Percentiles rank a stretch among this genome's conserved stretches.
Evolutionary conservation across 805 yeast species (phyloP).

Genomic region (Saccharomyces eubayanus): DNA sequence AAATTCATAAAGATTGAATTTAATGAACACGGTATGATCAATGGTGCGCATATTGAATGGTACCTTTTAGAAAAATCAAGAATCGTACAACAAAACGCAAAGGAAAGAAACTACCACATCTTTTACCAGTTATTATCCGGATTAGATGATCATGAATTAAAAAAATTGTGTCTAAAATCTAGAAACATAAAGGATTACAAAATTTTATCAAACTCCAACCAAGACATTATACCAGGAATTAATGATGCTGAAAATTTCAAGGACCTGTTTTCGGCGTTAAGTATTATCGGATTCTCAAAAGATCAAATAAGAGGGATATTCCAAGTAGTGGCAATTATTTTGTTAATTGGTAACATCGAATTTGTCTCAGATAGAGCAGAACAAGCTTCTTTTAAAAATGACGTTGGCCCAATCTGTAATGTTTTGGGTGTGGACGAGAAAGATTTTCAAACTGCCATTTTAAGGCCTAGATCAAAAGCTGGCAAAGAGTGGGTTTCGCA

Average conservation of each 20-base stretch:
- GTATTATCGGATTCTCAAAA: constrained; percentile 59
- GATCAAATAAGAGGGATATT: constrained; percentile 52
- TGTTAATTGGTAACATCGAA: constrained; percentile 80
- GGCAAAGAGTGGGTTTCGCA: constrained; percentile 82
- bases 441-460: constrained; percentile 49
- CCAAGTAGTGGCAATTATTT: constrained; percentile 60
- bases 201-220: constrained; percentile 51
- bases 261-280: constrained; percentile 56
- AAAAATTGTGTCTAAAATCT: constrained; percentile 34
- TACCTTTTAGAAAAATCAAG: constrained; percentile 89
- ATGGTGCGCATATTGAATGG: constrained; percentile 92
- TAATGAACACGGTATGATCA: constrained; percentile 50
- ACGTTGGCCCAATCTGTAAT: constrained; percentile 41
- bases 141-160: constrained; percentile 37
- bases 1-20: constrained; percentile 87
- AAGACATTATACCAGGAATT: constrained; percentile 54
- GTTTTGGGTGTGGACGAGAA: constrained; percentile 55
- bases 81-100: constrained; percentile 63
- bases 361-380: constrained; percentile 60
- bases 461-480: constrained; percentile 81
- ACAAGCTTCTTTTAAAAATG: constrained; percentile 60
- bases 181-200: constrained; percentile 16
- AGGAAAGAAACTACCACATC: constrained; percentile 88
- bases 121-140: constrained; percentile 84
- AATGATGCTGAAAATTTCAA: constrained; percentile 68